phyloP scores from a whole-genome alignment of 331 rosid species.

The Malus hybrid region DNA sequence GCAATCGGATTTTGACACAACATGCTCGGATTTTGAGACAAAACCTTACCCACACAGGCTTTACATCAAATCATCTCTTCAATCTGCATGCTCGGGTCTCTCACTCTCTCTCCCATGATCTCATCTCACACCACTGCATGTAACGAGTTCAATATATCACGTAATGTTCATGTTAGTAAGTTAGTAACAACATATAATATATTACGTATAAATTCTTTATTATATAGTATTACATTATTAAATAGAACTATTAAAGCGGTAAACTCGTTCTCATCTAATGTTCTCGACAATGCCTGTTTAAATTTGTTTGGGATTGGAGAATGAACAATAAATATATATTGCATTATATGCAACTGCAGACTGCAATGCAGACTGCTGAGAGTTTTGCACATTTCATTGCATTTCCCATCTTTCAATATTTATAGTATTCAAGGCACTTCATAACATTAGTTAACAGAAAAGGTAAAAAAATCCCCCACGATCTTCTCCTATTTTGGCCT shows the following conservation, averaged over 20 bases:
- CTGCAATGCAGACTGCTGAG: background rate
- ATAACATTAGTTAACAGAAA: constrained; percentile 16
- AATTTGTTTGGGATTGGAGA: background rate
- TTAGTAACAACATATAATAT: no score
- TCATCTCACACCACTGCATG: no score
- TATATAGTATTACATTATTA: no score
- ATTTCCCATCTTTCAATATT: background rate
- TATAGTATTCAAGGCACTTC: background rate
- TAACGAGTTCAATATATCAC: no score
- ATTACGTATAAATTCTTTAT: no score
- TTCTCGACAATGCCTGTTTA: no score
- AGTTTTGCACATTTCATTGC: background rate
- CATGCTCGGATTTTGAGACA: constrained; percentile 66
- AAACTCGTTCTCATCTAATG: no score
- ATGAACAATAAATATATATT: background rate
- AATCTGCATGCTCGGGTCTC: constrained; percentile 38
- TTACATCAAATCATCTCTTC: constrained; percentile 47
- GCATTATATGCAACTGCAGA: background rate
- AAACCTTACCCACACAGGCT: constrained; percentile 22
- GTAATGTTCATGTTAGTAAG: no score
- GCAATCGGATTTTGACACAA: constrained; percentile 71
- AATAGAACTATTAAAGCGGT: no score
- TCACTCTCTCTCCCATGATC: background rate
- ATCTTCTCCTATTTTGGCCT: constrained; percentile 21
- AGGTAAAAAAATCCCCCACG: constrained; percentile 25